A percentile compares a stretch with the other conserved stretches of the same genome.
phyloP scores from a whole-genome alignment of 805 yeast genomes.

The Kazachstania africana region DNA sequence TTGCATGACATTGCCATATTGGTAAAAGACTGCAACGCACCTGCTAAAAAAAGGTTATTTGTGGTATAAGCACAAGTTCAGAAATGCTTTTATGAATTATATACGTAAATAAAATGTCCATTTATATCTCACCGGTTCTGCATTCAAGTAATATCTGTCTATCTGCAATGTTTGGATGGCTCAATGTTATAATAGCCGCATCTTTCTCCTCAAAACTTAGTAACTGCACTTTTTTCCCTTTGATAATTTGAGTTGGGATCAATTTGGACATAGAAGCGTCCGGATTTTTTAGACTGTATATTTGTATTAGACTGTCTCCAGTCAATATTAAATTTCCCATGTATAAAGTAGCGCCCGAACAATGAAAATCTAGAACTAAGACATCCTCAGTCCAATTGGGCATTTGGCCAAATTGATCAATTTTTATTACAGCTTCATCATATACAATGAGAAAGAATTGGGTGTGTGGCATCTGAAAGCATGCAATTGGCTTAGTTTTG shows the following conservation, averaged over 20 bases:
- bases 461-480: slow-evolving; percentile 47
- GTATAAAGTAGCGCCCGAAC: slow-evolving; percentile 31
- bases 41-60: too few species aligned
- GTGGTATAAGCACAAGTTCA: too few species aligned
- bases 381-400: slow-evolving; percentile 30
- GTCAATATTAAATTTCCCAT: slow-evolving; percentile 41
- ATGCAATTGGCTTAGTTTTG: slow-evolving; percentile 42
- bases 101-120: too few species aligned
- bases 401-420: slow-evolving; percentile 46
- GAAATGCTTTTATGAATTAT: too few species aligned
- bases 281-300: slow-evolving; percentile 37
- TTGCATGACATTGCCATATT: too few species aligned
- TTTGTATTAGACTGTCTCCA: slow-evolving; percentile 58
- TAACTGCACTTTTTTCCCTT: slow-evolving; percentile 52
- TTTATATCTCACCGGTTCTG: too few species aligned
- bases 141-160: slow-evolving; percentile 40
- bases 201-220: slow-evolving; percentile 29
- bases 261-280: slow-evolving; percentile 19
- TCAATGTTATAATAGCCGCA: slow-evolving; percentile 34
- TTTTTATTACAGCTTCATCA: slow-evolving; percentile 56
- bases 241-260: slow-evolving; percentile 53
- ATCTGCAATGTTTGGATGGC: slow-evolving; percentile 54
- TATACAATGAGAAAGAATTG: slow-evolving; percentile 51
- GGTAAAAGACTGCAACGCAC: too few species aligned
- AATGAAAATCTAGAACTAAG: slow-evolving; percentile 32